Conservation (phyloP, 108 stramenopile genomes). For the Pseudonitzschia pungens region DNA sequence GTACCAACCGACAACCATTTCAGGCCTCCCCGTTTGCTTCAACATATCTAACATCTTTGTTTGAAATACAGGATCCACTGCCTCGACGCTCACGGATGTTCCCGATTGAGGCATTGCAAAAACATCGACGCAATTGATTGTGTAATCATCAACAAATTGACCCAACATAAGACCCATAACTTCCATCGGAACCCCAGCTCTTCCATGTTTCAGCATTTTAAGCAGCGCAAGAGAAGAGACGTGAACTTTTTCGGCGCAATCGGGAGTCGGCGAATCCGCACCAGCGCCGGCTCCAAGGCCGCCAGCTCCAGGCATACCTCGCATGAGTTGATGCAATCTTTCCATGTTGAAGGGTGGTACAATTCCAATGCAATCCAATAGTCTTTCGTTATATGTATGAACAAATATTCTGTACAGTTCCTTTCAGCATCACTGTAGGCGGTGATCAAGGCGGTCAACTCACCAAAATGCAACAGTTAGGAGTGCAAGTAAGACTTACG, state of each 20-base stretch:
- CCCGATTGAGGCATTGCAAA: conserved; percentile 99
- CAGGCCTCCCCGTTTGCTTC: conserved; percentile 95
- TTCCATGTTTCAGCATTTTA: conserved; percentile 99
- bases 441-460: too few relatives aligned
- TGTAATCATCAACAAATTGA: conserved; percentile 99
- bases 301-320: conserved; percentile 76
- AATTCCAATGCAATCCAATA: too few relatives aligned
- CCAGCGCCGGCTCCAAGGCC: conserved; percentile 65
- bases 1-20: conserved; percentile 99
- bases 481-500: too few relatives aligned
- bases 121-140: conserved; percentile 99
- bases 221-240: conserved; percentile 96
- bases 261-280: conserved; percentile 82
- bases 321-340: conserved; percentile 87
- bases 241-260: conserved; percentile 97
- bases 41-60: conserved; percentile 99
- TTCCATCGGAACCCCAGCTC: conserved; percentile 99
- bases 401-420: too few relatives aligned
- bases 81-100: conserved; percentile 97
- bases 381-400: too few relatives aligned
- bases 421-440: too few relatives aligned
- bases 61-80: conserved; percentile 99
- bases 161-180: conserved; percentile 99
- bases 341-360: conserved; percentile 69
- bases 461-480: too few relatives aligned